Conservation (phyloP, 1,284 basidiomycete species). For the Boletellus deceptivus region DNA sequence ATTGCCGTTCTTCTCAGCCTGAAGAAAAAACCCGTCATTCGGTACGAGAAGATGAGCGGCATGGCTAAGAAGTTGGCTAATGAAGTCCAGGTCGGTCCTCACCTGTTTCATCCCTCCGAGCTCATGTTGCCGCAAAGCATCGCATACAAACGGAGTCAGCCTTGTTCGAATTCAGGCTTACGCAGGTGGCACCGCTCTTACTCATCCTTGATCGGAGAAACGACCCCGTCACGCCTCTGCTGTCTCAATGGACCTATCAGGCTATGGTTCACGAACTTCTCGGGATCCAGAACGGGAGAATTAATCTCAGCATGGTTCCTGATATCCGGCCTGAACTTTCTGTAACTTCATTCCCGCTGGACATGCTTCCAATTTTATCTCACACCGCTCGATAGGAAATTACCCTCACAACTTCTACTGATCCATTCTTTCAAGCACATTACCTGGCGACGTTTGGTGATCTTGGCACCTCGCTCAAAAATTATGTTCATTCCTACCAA, state of each 20-base stretch:
- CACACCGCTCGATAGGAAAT: constrained; percentile 69
- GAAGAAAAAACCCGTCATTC: constrained; percentile 93
- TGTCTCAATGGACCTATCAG: constrained; percentile 99
- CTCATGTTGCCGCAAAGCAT: constrained; percentile 45
- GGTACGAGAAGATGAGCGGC: constrained; percentile 91
- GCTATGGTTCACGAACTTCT: constrained; percentile 99
- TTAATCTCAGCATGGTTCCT: constrained; percentile 82
- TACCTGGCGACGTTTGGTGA: constrained; percentile 96
- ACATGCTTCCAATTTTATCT: constrained; percentile 2
- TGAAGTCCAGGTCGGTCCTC: constrained; percentile 72
- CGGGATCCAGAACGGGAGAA: constrained; percentile 92
- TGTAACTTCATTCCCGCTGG: constrained; percentile 44
- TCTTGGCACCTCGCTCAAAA: constrained; percentile 88
- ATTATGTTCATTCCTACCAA: constrained; percentile 95
- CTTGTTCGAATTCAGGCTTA: constrained; percentile 76
- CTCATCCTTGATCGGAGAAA: constrained; percentile 89
- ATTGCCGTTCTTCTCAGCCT: constrained; percentile 87
- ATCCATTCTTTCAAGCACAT: constrained; percentile 93
- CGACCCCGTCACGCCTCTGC: constrained; percentile 96
- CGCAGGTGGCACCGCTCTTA: constrained; percentile 72
- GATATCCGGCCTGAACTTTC: constrained; percentile 85
- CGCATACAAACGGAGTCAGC: constrained; percentile 68
- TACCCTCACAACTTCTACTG: constrained; percentile 88
- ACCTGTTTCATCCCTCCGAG: constrained; percentile 1
- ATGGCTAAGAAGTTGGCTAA: constrained; percentile 89